phyloP scores from a whole-genome alignment of 1,284 basidiomycete genomes.

The Phaffia rhodozyma region DNA sequence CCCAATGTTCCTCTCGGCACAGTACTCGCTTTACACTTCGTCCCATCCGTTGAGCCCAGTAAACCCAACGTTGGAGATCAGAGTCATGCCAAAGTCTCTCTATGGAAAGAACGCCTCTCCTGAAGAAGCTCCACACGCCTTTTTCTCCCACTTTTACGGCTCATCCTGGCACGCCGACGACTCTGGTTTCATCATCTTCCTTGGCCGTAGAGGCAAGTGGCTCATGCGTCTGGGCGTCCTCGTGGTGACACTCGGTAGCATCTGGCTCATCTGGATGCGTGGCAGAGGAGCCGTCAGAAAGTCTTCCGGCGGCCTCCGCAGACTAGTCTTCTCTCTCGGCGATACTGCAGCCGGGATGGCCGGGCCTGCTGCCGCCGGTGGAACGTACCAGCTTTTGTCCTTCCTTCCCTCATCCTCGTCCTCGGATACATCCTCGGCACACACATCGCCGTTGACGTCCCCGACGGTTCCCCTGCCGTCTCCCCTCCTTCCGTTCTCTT shows the following conservation, averaged over 20 bases:
- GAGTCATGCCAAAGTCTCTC: slow-evolving; percentile 81
- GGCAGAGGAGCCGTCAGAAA: not conserved
- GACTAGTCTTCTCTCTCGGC: slow-evolving; percentile 10
- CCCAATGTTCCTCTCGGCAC: slow-evolving; percentile 79
- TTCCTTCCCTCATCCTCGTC: slow-evolving; percentile 13
- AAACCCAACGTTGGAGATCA: slow-evolving; percentile 52
- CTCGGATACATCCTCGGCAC: not conserved
- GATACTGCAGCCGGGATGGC: not conserved
- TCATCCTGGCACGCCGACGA: slow-evolving; percentile 95
- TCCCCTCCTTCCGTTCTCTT: slow-evolving; percentile 8
- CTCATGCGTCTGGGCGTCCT: slow-evolving; percentile 70
- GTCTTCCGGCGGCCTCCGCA: slow-evolving; percentile 7
- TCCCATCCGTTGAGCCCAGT: slow-evolving; percentile 50
- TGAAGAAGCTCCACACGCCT: slow-evolving; percentile 74
- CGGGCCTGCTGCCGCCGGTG: slow-evolving; percentile 1
- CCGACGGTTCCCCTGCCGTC: slow-evolving; percentile 20
- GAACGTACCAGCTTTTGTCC: slow-evolving; percentile 19
- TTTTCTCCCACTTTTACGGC: slow-evolving; percentile 92
- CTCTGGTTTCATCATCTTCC: slow-evolving; percentile 81
- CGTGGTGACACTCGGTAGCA: slow-evolving; percentile 55
- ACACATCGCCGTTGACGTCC: not conserved
- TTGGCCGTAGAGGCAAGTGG: slow-evolving; percentile 70
- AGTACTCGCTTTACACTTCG: slow-evolving; percentile 70
- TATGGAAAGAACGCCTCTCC: slow-evolving; percentile 92
- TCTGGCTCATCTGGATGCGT: slow-evolving; percentile 44